Conservation (phyloP, 352 stramenopile species). For the Thalassiosira ordinaria region DNA sequence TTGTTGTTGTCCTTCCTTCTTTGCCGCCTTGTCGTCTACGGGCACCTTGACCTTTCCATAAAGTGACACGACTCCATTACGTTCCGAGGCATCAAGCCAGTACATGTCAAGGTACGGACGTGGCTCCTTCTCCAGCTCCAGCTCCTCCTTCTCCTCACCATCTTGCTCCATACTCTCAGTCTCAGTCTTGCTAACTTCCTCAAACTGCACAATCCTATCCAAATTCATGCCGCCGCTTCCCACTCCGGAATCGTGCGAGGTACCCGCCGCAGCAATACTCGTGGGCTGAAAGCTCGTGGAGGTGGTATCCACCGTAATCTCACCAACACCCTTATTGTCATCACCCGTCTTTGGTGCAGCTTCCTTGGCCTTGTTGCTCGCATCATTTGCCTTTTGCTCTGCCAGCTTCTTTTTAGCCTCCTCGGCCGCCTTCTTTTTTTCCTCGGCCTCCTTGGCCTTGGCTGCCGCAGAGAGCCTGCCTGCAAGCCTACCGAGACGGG, state of each 20-base stretch:
- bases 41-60: conserved; percentile 94
- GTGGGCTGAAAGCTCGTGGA: conserved; percentile 62
- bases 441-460: conserved; percentile 49
- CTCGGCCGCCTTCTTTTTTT: conserved; percentile 39
- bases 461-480: conserved; percentile 49
- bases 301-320: conserved; percentile 48
- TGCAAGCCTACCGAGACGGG: conserved; percentile 38
- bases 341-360: conserved; percentile 12
- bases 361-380: too few species aligned
- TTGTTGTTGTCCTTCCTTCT: too few species aligned
- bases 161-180: too few species aligned
- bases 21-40: conserved; percentile 50
- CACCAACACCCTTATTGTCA: conserved; percentile 3
- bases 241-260: neutral
- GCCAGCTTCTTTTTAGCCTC: neutral
- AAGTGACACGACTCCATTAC: conserved; percentile 95
- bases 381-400: conserved; percentile 17
- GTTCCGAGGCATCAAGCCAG: conserved; percentile 97
- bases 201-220: conserved; percentile 38
- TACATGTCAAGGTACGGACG: conserved; percentile 91
- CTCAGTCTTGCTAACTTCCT: too few species aligned
- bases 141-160: conserved; percentile 4
- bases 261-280: conserved; percentile 56
- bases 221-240: conserved; percentile 33
- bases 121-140: conserved; percentile 14